phyloP scores from a whole-genome alignment of 768 basidiomycete genomes.

The Rhodotorula graminis region DNA sequence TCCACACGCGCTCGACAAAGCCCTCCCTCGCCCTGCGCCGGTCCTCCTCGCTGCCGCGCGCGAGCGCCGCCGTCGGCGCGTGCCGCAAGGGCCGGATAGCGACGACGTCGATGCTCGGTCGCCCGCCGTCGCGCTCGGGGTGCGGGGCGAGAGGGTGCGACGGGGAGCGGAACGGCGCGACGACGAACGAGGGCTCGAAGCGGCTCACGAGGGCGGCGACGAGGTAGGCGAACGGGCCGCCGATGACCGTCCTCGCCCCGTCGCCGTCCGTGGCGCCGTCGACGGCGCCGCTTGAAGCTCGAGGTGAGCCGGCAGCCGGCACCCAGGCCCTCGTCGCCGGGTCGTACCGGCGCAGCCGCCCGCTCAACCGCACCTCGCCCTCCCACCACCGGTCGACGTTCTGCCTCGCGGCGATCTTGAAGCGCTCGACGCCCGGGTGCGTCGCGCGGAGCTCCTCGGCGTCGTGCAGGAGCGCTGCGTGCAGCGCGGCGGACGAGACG shows the following conservation, averaged over 20 bases:
- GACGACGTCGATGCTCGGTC: constrained; percentile 63
- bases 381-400: constrained; percentile 71
- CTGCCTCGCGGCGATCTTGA: constrained; percentile 73
- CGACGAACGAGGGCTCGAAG: constrained; percentile 74
- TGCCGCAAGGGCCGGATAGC: constrained; percentile 68
- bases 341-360: constrained; percentile 60
- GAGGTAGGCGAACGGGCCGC: constrained; percentile 79
- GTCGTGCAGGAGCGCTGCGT: constrained; percentile 69
- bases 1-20: constrained; percentile 58
- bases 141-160: constrained; percentile 46
- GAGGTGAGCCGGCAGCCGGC: no score
- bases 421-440: constrained; percentile 74
- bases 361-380: constrained; percentile 56
- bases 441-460: constrained; percentile 65
- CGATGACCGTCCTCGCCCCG: constrained; percentile 47
- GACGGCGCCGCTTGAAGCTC: no score
- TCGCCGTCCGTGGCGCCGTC: constrained; percentile 43
- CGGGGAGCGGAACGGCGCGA: constrained; percentile 57
- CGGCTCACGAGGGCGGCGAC: constrained; percentile 72
- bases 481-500: constrained; percentile 77
- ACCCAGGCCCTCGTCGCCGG: constrained; percentile 54
- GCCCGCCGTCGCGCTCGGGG: background rate
- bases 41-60: constrained; percentile 47
- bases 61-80: constrained; percentile 47
- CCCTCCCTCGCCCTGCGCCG: constrained; percentile 48